Conservation (phyloP, 352 stramenopile genomes). For the Phytophthora ramorum region DNA sequence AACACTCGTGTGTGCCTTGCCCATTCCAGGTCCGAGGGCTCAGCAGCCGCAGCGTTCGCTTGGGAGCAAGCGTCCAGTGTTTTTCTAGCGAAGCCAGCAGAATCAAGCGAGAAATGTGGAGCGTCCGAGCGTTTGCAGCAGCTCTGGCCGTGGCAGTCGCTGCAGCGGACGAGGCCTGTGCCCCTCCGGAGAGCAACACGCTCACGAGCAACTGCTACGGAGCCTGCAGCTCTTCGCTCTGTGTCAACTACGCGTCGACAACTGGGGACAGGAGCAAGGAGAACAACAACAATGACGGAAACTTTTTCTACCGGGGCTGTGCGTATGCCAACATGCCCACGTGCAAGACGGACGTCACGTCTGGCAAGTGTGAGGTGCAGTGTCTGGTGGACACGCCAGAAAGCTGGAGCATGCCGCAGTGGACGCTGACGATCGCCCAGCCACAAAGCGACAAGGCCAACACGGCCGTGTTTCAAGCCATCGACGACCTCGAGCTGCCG, state of each 20-base stretch:
- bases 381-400: slow-evolving; percentile 51
- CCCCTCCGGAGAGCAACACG: slow-evolving; percentile 53
- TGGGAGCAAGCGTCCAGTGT: background rate
- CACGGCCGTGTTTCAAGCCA: slow-evolving; percentile 62
- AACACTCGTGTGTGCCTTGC: background rate
- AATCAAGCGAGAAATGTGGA: slow-evolving; percentile 10
- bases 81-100: slow-evolving; percentile 9
- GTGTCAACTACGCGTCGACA: slow-evolving; percentile 64
- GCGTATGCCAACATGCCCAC: slow-evolving; percentile 52
- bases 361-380: slow-evolving; percentile 64
- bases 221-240: slow-evolving; percentile 58
- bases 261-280: slow-evolving; percentile 37
- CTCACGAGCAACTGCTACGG: slow-evolving; percentile 68
- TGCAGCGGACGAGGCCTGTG: slow-evolving; percentile 30
- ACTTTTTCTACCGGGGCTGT: slow-evolving; percentile 75
- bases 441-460: slow-evolving; percentile 71
- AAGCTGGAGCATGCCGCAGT: slow-evolving; percentile 40
- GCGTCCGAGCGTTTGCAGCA: slow-evolving; percentile 3
- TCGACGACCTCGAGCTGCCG: slow-evolving; percentile 63
- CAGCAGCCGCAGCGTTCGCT: background rate
- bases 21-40: background rate
- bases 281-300: slow-evolving; percentile 46
- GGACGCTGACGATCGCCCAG: slow-evolving; percentile 67
- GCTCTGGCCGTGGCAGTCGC: slow-evolving; percentile 3
- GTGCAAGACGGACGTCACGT: slow-evolving; percentile 56